Evolutionary conservation across 2,329 filamentous ascomycete species (phyloP).

Genomic region (Albifimbria verrucaria): DNA sequence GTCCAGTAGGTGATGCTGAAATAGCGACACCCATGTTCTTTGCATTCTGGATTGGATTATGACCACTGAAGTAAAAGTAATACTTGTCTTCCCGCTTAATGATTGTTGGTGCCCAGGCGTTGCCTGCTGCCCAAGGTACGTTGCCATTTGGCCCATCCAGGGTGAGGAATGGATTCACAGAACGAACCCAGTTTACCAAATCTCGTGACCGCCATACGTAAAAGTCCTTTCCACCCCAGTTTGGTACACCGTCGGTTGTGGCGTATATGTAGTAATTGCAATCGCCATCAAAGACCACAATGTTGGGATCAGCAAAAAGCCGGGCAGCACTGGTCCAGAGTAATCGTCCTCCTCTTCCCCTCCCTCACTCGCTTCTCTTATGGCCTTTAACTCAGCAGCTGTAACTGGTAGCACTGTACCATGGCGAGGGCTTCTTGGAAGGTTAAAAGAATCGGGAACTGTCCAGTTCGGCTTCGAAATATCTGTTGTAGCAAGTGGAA

Average conservation of each 20-base stretch:
- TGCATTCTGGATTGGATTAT: constrained; percentile 50
- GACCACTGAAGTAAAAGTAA: constrained; percentile 59
- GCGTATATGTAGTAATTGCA: constrained; percentile 44
- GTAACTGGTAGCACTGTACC: constrained; percentile 52
- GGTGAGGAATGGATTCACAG: constrained; percentile 37
- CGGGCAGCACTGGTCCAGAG: constrained; percentile 28
- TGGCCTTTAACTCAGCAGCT: constrained; percentile 16
- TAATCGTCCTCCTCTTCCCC: background rate
- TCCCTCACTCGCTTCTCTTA: background rate
- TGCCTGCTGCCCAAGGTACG: constrained; percentile 63
- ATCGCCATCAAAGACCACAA: constrained; percentile 33
- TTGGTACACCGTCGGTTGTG: constrained; percentile 41
- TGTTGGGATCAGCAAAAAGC: constrained; percentile 45
- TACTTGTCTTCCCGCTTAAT: constrained; percentile 57
- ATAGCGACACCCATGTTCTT: constrained; percentile 62
- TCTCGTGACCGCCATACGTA: constrained; percentile 44
- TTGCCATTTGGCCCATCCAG: constrained; percentile 45
- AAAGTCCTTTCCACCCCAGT: constrained; percentile 43
- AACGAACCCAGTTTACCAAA: constrained; percentile 38
- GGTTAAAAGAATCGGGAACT: constrained; percentile 39
- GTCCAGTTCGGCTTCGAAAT: constrained; percentile 46
- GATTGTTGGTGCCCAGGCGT: constrained; percentile 65
- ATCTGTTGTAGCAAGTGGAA: constrained; percentile 48
- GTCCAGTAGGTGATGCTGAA: constrained; percentile 53
- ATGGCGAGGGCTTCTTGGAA: constrained; percentile 49